A percentile compares a stretch with the other conserved stretches of the same genome.
phyloP scores from a whole-genome alignment of 768 basidiomycete species.

The Leccinum variicolor region DNA sequence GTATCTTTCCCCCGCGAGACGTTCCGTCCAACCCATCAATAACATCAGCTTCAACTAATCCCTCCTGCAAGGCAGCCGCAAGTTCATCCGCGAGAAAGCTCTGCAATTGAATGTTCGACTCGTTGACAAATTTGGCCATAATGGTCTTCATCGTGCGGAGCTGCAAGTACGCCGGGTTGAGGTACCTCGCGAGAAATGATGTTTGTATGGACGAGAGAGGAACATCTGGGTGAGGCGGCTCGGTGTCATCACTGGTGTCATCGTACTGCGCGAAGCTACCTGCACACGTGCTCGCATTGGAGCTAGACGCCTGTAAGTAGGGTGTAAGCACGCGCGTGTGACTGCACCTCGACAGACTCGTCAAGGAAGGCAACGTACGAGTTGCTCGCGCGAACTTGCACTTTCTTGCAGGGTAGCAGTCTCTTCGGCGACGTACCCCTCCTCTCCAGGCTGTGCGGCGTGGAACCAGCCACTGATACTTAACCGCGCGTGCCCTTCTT shows the following conservation, averaged over 20 bases:
- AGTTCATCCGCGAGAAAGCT: conserved; percentile 75
- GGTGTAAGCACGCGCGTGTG: conserved; percentile 3
- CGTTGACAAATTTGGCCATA: conserved; percentile 74
- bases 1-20: conserved; percentile 51
- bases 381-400: conserved; percentile 89
- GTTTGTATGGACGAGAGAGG: conserved; percentile 56
- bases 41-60: conserved; percentile 60
- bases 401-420: conserved; percentile 53
- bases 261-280: conserved; percentile 53
- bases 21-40: conserved; percentile 57
- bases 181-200: conserved; percentile 75
- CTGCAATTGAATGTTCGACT: conserved; percentile 87
- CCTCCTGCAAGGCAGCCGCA: conserved; percentile 61
- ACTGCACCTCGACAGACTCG: not conserved
- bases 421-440: conserved; percentile 66
- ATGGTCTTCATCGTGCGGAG: conserved; percentile 76
- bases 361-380: conserved; percentile 54
- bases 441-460: conserved; percentile 85
- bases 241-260: conserved; percentile 29
- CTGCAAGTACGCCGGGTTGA: conserved; percentile 90
- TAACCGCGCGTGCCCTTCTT: conserved; percentile 70
- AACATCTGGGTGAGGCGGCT: conserved; percentile 48
- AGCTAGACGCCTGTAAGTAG: conserved; percentile 52
- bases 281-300: conserved; percentile 34
- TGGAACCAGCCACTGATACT: conserved; percentile 99